Base-by-base conservation (phyloP, 1,284 basidiomycete species). In the Cryptococcus jaspeensis region DNA sequence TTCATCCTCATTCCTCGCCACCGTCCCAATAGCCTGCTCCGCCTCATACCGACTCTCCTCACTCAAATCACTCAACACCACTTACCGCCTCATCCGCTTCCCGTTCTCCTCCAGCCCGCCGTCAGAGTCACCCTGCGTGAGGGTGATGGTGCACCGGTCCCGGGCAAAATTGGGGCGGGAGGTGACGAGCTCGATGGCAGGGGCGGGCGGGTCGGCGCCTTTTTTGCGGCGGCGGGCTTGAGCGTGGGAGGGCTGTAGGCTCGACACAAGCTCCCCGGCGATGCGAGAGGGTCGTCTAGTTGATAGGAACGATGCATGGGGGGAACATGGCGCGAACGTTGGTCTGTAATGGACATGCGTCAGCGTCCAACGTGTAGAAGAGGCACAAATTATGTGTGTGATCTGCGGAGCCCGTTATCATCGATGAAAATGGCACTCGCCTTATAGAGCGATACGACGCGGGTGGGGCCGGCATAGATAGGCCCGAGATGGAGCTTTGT, bases 1-100 rank as follows among this genome's bases (percentile, higher is more conserved):
- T 77, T 93, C 89, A 72, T 99, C 95, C 0, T 95, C 95, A 75
- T 98, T 93, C 60, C 93, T 81, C 58, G 97, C 79, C 0, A 98
- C 95, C 0, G 95, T 98, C 5, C 95, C 95, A 59, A 98, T 94
- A 0, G 90, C 92, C 92, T 92, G 95, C 73, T 95, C 92, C 7
- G 95, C 84, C 0, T 92, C 92, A 76, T 92, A 96, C 38, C 88
- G 82, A 76, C 85, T 87, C 80, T 96, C 93, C 65, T 96, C 90
- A 62, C 89, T 92, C 66, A 98, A 76, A 81, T 99, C 95, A 69
- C 91, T 95, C 2, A 92, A 89, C 18, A 98, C 88, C 6, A 97
- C 82, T 75, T 98, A 99, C 44, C 83, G 82, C 67, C 86, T 85
- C 60, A 80, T 75, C 36, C 84, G 82, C 64, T 88, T 82, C 32